A percentile compares a stretch with the other conserved stretches of the same genome.
Conservation (phyloP, 78 protist species). For the slime mould (Dictyostelium discoideum) region dicty_2.7 NC_007088.5:4692501-4693000, state of each 20-base stretch:
- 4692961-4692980: conserved; percentile 9
- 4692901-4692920: conserved; percentile 19
- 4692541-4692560: neutral
- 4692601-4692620: neutral
- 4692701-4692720: conserved; percentile 42
- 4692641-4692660: conserved; percentile 34
- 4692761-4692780: neutral
- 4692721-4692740: conserved; percentile 52
- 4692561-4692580: neutral
- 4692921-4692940: neutral
- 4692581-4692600: conserved; percentile 40
- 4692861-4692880: conserved; percentile 14
- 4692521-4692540: conserved; percentile 33
- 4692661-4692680: neutral
- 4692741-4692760: conserved; percentile 25
- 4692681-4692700: neutral
- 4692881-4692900: conserved; percentile 17
- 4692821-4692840: neutral
- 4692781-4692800: neutral
- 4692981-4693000: conserved; percentile 12
- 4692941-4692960: neutral
- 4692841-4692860: neutral
- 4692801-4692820: conserved; percentile 2
- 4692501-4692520: conserved; percentile 19
- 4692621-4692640: conserved; percentile 27